Conservation (phyloP, 768 basidiomycete genomes). For the Mycena crocata region DNA sequence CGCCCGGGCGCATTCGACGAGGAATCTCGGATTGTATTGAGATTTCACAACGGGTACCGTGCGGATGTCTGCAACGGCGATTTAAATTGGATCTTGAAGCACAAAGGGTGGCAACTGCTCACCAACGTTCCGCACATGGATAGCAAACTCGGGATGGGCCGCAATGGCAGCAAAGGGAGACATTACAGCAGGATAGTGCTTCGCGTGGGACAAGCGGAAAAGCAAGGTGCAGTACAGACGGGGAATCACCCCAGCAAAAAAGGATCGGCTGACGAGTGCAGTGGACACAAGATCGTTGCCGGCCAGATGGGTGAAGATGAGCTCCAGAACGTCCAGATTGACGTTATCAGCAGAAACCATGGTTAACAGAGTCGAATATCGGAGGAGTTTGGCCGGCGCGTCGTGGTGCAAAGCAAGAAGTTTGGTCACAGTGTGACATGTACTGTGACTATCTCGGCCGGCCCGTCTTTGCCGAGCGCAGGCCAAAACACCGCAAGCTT, state of each 20-base stretch:
- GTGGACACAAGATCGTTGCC: constrained; percentile 68
- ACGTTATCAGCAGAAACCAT: constrained; percentile 79
- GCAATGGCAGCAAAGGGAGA: constrained; percentile 73
- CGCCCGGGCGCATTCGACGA: constrained; percentile 62
- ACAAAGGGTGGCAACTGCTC: constrained; percentile 27
- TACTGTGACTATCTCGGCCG: no score
- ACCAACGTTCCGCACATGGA: constrained; percentile 74
- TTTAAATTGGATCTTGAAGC: constrained; percentile 19
- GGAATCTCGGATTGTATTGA: constrained; percentile 57
- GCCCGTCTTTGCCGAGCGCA: no score
- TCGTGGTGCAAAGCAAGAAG: no score
- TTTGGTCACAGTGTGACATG: no score
- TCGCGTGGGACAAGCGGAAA: constrained; percentile 67
- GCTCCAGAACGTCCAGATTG: constrained; percentile 78
- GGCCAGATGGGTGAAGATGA: constrained; percentile 69
- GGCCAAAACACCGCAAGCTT: no score
- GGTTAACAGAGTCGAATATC: no score
- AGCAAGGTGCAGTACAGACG: constrained; percentile 68
- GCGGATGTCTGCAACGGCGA: constrained; percentile 63
- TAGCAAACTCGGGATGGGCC: constrained; percentile 62
- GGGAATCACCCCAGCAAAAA: constrained; percentile 72
- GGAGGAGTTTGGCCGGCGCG: no score
- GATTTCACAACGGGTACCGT: constrained; percentile 56
- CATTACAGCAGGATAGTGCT: constrained; percentile 64
- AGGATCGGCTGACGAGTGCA: constrained; percentile 74